These are phyloP conservation scores for Macroventuria anomochaeta DNA, from an alignment of 2,329 filamentous ascomycete species.

Conservation along the genomic window DNA sequence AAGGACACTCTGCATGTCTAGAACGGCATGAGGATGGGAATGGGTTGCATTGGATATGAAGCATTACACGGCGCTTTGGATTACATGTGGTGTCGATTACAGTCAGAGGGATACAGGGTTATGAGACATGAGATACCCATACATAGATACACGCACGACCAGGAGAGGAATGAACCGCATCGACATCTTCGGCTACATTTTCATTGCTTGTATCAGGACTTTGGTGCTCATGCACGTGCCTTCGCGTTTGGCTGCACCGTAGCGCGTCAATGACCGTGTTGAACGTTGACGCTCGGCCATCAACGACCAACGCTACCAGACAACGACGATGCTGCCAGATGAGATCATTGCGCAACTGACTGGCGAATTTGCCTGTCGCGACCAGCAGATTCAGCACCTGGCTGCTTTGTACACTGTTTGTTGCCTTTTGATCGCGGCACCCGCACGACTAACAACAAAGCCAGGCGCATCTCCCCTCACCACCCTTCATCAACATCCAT, in stretches of 20 bases:
- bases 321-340: conserved; percentile 46
- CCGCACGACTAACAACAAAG: conserved; percentile 26
- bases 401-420: conserved; percentile 53
- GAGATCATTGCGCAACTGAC: conserved; percentile 46
- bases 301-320: neutral
- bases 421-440: neutral
- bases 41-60: conserved; percentile 31
- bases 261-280: conserved; percentile 21
- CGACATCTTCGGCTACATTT: neutral
- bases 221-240: conserved; percentile 25
- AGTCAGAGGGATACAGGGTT: conserved; percentile 2
- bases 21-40: conserved; percentile 4
- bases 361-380: conserved; percentile 51
- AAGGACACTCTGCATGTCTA: conserved; percentile 44
- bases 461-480: conserved; percentile 71
- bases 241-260: conserved; percentile 25
- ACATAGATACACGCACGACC: conserved; percentile 7
- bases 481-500: conserved; percentile 77
- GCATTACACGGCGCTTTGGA: conserved; percentile 33
- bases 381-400: conserved; percentile 57
- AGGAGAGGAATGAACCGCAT: neutral
- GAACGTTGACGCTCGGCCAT: neutral
- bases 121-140: conserved; percentile 16
- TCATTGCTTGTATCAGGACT: neutral
- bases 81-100: conserved; percentile 20